Conservation (phyloP, 2,329 filamentous ascomycete genomes). For the Beauveria pseudobassiana region DNA sequence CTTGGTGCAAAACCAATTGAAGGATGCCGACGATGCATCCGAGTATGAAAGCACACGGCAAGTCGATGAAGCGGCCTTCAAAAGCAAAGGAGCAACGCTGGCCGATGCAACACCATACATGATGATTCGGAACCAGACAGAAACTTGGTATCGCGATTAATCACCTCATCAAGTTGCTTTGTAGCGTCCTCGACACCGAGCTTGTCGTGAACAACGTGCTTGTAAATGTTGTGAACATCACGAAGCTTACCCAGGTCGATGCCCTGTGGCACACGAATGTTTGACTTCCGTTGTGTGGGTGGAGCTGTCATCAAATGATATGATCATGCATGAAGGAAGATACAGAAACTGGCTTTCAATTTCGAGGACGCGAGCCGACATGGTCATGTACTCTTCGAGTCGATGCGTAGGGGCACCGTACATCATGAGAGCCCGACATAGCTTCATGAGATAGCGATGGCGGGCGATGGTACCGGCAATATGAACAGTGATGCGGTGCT, state of each 20-base stretch:
- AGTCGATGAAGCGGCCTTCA: slow-evolving; percentile 65
- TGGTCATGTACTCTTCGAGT: slow-evolving; percentile 84
- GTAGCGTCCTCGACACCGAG: slow-evolving; percentile 65
- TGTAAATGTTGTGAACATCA: slow-evolving; percentile 71
- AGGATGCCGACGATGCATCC: slow-evolving; percentile 67
- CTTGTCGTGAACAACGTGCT: slow-evolving; percentile 73
- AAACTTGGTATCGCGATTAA: slow-evolving; percentile 38
- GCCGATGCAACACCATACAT: slow-evolving; percentile 71
- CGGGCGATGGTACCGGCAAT: slow-evolving; percentile 66
- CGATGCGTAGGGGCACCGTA: slow-evolving; percentile 89
- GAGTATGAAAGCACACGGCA: slow-evolving; percentile 69
- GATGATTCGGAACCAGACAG: slow-evolving; percentile 49
- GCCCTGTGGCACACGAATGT: slow-evolving; percentile 59
- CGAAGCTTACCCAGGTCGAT: slow-evolving; percentile 67
- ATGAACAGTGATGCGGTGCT: slow-evolving; percentile 44
- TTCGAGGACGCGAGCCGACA: slow-evolving; percentile 81
- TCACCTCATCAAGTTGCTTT: slow-evolving; percentile 49
- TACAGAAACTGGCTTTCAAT: slow-evolving; percentile 88
- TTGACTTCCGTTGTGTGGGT: slow-evolving; percentile 78
- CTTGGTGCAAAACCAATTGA: slow-evolving; percentile 67
- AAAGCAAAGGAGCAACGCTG: slow-evolving; percentile 73
- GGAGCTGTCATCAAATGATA: slow-evolving; percentile 71
- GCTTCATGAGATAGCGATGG: slow-evolving; percentile 74
- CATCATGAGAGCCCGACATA: slow-evolving; percentile 81
- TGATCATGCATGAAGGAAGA: slow-evolving; percentile 87